phyloP scores from a whole-genome alignment of 1,284 basidiomycete species.

The Rugosomyces carneus region DNA sequence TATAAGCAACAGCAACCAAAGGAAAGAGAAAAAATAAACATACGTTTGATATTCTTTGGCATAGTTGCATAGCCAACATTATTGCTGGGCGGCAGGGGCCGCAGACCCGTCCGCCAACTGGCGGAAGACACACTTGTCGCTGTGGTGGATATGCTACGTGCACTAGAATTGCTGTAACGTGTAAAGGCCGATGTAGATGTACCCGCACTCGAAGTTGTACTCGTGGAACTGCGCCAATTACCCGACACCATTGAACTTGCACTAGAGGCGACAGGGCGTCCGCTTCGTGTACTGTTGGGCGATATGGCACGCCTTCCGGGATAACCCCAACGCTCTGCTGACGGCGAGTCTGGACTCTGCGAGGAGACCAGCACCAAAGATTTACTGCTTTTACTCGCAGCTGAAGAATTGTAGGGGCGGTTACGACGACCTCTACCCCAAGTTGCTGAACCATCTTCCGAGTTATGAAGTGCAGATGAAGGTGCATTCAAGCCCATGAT shows the following conservation, averaged over 20 bases:
- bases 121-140: conserved; percentile 68
- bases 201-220: conserved; percentile 58
- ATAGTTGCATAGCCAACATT: conserved; percentile 30
- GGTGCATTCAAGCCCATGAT: conserved; percentile 62
- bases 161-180: conserved; percentile 69
- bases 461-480: conserved; percentile 19
- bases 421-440: conserved; percentile 37
- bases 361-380: conserved; percentile 24
- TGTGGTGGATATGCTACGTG: conserved; percentile 65
- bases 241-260: conserved; percentile 53
- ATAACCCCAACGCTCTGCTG: conserved; percentile 18
- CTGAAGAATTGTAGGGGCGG: conserved; percentile 20
- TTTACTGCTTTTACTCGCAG: conserved; percentile 21
- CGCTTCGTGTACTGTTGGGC: conserved; percentile 50
- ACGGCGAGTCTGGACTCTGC: conserved; percentile 19
- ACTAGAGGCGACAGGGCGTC: conserved; percentile 45
- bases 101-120: conserved; percentile 57
- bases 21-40: conserved; percentile 27
- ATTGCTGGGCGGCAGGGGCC: conserved; percentile 23
- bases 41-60: conserved; percentile 77
- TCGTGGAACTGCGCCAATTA: conserved; percentile 73
- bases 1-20: conserved; percentile 4
- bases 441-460: conserved; percentile 28
- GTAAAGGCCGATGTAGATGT: conserved; percentile 69
- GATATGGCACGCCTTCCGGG: conserved; percentile 35